Evolutionary conservation across 1,139 yeast species (phyloP).

Genomic region (Nakaseomyces delphensis): DNA sequence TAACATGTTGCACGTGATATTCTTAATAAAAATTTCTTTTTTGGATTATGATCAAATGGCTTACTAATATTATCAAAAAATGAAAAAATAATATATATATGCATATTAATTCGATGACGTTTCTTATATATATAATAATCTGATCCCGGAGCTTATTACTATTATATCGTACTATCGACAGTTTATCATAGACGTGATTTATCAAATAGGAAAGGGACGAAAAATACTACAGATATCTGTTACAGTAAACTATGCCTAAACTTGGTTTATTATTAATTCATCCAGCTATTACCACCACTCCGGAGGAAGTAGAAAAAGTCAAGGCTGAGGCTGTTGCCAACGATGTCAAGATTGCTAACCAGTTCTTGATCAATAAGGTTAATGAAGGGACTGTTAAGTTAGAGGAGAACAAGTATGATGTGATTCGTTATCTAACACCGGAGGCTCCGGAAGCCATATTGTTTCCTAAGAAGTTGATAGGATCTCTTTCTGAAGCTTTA

Average conservation of each 20-base stretch:
- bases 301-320: conserved; percentile 37
- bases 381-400: conserved; percentile 49
- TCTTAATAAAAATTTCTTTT: too few species aligned
- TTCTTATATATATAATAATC: conserved; percentile 1
- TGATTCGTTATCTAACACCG: conserved; percentile 55
- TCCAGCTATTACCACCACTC: conserved; percentile 64
- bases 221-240: background rate
- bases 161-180: too few species aligned
- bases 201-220: too few species aligned
- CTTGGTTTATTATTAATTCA: conserved; percentile 50
- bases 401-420: conserved; percentile 37
- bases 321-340: conserved; percentile 31
- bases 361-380: conserved; percentile 55
- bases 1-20: too few species aligned
- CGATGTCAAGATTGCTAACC: conserved; percentile 20
- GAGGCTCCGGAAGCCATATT: conserved; percentile 31
- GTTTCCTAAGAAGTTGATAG: conserved; percentile 27
- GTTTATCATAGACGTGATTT: too few species aligned
- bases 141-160: too few species aligned
- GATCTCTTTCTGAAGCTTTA: conserved; percentile 20
- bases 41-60: too few species aligned
- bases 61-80: too few species aligned
- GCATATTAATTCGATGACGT: too few species aligned
- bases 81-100: too few species aligned
- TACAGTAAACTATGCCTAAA: conserved; percentile 13